These are phyloP conservation scores for Cardamine resedifolia DNA, from an alignment of 345 rosid species.

Conservation along the genomic window DNA sequence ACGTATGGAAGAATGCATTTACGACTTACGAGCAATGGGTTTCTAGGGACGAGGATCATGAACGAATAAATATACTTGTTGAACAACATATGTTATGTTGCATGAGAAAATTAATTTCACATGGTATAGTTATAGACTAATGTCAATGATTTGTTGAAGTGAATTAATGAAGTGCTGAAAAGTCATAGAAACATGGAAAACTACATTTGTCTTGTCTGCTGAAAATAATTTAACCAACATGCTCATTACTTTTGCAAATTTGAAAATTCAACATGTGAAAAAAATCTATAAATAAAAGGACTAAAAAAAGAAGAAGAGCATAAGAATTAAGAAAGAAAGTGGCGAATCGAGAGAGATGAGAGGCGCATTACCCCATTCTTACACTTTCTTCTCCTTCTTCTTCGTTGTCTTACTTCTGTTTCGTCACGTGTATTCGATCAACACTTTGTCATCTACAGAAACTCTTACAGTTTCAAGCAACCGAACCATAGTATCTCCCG, in stretches of 20 bases:
- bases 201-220: conserved; percentile 13
- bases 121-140: conserved; percentile 5
- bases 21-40: not conserved
- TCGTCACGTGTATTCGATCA: conserved; percentile 30
- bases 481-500: conserved; percentile 60
- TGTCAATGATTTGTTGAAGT: conserved; percentile 12
- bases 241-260: not conserved
- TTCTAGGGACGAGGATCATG: conserved; percentile 11
- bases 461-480: conserved; percentile 38
- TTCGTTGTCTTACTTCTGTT: conserved; percentile 29
- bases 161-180: not conserved
- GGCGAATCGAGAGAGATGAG: conserved; percentile 23
- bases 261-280: not conserved
- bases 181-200: conserved; percentile 13
- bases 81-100: conserved; percentile 8
- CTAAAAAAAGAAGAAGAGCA: not conserved
- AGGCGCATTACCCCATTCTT: conserved; percentile 24
- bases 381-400: conserved; percentile 21
- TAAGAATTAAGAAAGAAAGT: not conserved
- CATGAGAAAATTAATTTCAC: conserved; percentile 22
- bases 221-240: not conserved
- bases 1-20: not conserved
- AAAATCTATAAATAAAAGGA: conserved; percentile 2
- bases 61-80: not conserved
- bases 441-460: conserved; percentile 43